Base-by-base conservation (phyloP, 148 eudicot genomes). In the Cornus suecica region DNA sequence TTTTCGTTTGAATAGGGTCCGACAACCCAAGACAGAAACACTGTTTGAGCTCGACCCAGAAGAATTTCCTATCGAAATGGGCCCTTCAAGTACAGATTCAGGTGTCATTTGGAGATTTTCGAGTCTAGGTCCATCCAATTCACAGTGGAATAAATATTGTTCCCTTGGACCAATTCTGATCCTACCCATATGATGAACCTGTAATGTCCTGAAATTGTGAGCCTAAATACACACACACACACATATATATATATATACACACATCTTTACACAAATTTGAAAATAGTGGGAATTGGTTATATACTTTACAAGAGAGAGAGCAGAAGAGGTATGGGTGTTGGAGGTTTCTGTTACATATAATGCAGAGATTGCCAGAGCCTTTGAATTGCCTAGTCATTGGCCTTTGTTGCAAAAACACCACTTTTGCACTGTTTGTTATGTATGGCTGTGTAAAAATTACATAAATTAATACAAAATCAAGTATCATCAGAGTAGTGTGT, bases 241-340 rank as follows among this genome's bases (percentile, higher is more conserved):
- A 45, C 20, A 13, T 13, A 48, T 11, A 48, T 16, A 48, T 4
- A 4, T 41, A 41, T 41, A 41, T 41, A 41, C 9, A 9, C 9
- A 41, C 9, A 41, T 41, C 4, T 4, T 41, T 4, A 41, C 45
- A n/a, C 45, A 48, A 48, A 48, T 11, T 0, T 14, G 62, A 37
- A n/a, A 37, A 52, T 14, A 20, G 13, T 28, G 18, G 31, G 7
- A 62, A 64, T 28, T 8, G 24, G 45, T 8, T 31, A 37, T 4
- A 37, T 37, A 88, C 91, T 88, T 89, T 89, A 88, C 92, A 89
- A 65, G 86, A 81, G 62, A 89, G 78, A 13, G 84, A 89, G 71
- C 92, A 89, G 76, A 83, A 86, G 69, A 79, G 69, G 68, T 74
- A 84, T 52, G 88, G 87, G 71, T 85, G 78, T 72, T 89, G 88